These are phyloP conservation scores for Alternaria viburni DNA, from an alignment of 2,329 filamentous ascomycete species.

Conservation along the genomic window DNA sequence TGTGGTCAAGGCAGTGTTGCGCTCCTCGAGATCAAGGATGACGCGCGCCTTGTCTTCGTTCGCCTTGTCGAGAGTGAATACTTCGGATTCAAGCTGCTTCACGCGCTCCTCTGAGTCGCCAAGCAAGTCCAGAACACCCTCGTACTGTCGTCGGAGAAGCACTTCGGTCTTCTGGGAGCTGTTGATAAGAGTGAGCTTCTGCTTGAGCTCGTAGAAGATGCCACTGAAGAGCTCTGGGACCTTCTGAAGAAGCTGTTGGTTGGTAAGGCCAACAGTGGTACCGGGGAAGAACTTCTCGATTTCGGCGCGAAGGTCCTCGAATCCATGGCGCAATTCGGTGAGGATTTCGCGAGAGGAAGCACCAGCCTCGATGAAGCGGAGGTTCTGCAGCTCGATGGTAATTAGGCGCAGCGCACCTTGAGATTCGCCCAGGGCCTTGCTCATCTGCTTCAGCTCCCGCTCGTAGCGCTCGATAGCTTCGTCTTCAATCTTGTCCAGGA, in stretches of 20 bases:
- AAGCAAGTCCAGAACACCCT: constrained; percentile 37
- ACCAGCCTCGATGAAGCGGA: constrained; percentile 49
- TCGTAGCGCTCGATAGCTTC: constrained; percentile 47
- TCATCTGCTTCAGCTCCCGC: constrained; percentile 49
- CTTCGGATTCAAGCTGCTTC: constrained; percentile 45
- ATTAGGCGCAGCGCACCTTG: constrained; percentile 51
- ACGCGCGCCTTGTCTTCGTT: constrained; percentile 48
- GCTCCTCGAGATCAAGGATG: constrained; percentile 48
- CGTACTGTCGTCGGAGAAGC: constrained; percentile 46
- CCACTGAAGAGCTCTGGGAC: constrained; percentile 46
- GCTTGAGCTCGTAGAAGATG: constrained; percentile 42
- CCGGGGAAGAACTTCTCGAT: constrained; percentile 52
- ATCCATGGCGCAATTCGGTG: constrained; percentile 50
- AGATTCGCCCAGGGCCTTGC: constrained; percentile 47
- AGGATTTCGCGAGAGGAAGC: constrained; percentile 45
- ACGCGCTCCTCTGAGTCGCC: constrained; percentile 43
- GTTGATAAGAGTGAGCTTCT: constrained; percentile 37
- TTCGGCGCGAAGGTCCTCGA: constrained; percentile 48
- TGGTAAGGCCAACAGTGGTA: constrained; percentile 46
- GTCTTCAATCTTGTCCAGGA: constrained; percentile 41
- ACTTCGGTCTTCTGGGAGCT: constrained; percentile 46
- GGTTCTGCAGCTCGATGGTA: constrained; percentile 52
- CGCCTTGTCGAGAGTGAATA: constrained; percentile 44
- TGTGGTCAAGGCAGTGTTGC: constrained; percentile 29
- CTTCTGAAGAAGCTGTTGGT: constrained; percentile 49